A percentile compares a stretch with the other conserved stretches of the same genome.
Evolutionary conservation across 495 filamentous ascomycete genomes (phyloP).

Genomic region (Penicillium angulare): DNA sequence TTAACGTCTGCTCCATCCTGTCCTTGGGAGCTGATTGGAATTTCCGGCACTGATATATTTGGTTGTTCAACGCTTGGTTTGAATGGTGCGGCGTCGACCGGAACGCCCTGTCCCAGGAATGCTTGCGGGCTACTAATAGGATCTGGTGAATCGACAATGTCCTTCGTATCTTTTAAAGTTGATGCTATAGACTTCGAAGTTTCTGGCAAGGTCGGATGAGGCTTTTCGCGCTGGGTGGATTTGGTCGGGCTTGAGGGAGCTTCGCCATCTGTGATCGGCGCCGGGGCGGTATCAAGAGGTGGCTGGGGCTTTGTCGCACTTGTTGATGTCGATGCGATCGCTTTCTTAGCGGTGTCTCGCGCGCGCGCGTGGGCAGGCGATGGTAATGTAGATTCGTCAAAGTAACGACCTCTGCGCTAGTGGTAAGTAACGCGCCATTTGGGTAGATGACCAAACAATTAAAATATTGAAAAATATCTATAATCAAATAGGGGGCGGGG

Average conservation of each 20-base stretch:
- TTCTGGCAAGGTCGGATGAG: slow-evolving; percentile 1
- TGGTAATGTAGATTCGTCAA: slow-evolving; percentile 71
- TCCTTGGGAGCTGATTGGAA: slow-evolving; percentile 22
- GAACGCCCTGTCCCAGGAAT: slow-evolving; percentile 8
- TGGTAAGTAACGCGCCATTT: slow-evolving; percentile 28
- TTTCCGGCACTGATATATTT: slow-evolving; percentile 19
- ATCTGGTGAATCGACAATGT: slow-evolving; percentile 8
- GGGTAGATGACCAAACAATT: slow-evolving; percentile 1
- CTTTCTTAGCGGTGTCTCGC: slow-evolving; percentile 27
- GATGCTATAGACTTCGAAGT: slow-evolving; percentile 10
- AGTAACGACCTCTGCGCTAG: slow-evolving; percentile 61
- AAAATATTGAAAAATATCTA: slow-evolving; percentile 4
- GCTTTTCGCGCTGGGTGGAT: slow-evolving; percentile 16
- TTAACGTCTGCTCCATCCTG: slow-evolving; percentile 17
- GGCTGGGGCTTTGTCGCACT: slow-evolving; percentile 14
- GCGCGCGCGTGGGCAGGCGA: slow-evolving; percentile 44
- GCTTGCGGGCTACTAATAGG: slow-evolving; percentile 12
- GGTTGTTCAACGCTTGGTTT: slow-evolving; percentile 11
- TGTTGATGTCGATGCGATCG: slow-evolving; percentile 19
- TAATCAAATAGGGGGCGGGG: too few species aligned
- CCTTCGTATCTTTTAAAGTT: slow-evolving; percentile 1
- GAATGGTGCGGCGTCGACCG: slow-evolving; percentile 9
- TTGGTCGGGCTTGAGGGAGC: slow-evolving; percentile 23
- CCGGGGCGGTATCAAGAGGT: slow-evolving; percentile 16
- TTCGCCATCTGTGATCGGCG: slow-evolving; percentile 18